These are phyloP conservation scores for Angomonas ambiguus DNA, from an alignment of 208 protist genomes.

Conservation along the genomic window DNA sequence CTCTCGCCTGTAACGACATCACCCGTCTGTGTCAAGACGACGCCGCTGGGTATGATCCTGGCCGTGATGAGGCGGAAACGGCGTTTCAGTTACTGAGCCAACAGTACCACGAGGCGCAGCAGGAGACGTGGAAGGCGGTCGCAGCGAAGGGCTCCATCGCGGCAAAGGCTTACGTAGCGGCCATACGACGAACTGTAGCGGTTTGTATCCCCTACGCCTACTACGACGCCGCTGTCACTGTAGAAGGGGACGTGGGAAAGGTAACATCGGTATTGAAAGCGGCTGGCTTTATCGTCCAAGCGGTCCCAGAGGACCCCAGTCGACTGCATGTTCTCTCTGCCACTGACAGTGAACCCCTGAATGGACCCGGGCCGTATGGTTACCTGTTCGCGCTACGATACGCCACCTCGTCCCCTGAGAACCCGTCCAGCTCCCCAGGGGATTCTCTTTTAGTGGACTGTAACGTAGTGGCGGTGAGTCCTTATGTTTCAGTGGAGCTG, in stretches of 20 bases:
- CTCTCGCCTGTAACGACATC: constrained; percentile 72
- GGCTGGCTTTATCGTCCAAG: neutral
- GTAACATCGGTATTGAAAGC: constrained; percentile 16
- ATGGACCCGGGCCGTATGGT: constrained; percentile 44
- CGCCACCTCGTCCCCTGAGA: neutral
- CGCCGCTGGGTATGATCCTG: neutral
- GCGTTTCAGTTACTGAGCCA: constrained; percentile 46
- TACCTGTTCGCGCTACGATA: constrained; percentile 39
- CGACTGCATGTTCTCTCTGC: constrained; percentile 31
- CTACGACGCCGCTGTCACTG: constrained; percentile 63
- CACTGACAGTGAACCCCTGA: constrained; percentile 8
- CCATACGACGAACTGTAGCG: constrained; percentile 41
- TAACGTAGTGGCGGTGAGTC: constrained; percentile 30
- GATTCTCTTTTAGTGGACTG: too few relatives aligned
- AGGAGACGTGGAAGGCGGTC: constrained; percentile 45
- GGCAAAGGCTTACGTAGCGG: constrained; percentile 46
- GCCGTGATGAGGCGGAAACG: constrained; percentile 23
- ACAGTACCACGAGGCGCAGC: constrained; percentile 32
- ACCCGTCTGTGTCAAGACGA: constrained; percentile 35
- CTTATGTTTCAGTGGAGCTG: constrained; percentile 55
- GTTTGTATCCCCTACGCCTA: constrained; percentile 47
- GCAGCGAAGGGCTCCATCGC: constrained; percentile 25
- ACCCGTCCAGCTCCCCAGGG: too few relatives aligned
- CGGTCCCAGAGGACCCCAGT: constrained; percentile 4
- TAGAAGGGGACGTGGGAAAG: constrained; percentile 27